Base-by-base conservation (phyloP, 176 grass and related monocot genomes). In the Triticum turgidum region DNA sequence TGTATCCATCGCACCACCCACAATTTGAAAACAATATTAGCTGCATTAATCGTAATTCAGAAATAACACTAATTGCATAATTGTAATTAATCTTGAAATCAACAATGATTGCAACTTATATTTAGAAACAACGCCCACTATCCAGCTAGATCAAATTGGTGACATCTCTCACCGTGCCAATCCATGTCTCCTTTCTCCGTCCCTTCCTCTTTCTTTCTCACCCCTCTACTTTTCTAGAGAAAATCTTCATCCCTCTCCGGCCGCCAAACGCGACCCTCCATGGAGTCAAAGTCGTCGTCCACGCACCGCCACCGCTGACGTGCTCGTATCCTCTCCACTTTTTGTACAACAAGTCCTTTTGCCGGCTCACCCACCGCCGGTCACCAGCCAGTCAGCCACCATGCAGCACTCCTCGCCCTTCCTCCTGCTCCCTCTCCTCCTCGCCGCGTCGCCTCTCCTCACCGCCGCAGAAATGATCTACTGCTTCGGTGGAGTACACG, bases 231-330 rank as follows among this genome's bases (percentile, higher is more conserved):
- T 51, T 15, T 52, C 15, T 52, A 52, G 49, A 14, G 14, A 52
- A 14, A 17, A 52, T 52, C 49, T 52, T 0, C 49, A 52, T 52
- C 58, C 59, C 21, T 21, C 18, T 61, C 56, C 18, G 59, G 59
- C 41, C 71, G 41, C n/a, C 71, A 74, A 15, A 15, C 7, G 22
- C 6, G 22, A 74, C 39, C 11, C 10, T 47, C 25, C 51, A 47
- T 54, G 15, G 25, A 76, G 73, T 77, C 73, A 77, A 76, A 17
- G 73, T 77, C 73, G 13, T 30, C 44, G 71, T 74, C 71, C 5
- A 74, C n/a, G 41, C 39, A 9, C 22, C 6, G 24, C 22, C 37
- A 9, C 22, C 12, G 24, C 24, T 51, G 24, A 30, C 18, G 13
- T 51, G 14, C 73, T 2, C 3, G 7, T 47, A 1, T 76, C 73